Conservation (phyloP, 169 alveolate genomes). For the Plasmodium inui region DNA sequence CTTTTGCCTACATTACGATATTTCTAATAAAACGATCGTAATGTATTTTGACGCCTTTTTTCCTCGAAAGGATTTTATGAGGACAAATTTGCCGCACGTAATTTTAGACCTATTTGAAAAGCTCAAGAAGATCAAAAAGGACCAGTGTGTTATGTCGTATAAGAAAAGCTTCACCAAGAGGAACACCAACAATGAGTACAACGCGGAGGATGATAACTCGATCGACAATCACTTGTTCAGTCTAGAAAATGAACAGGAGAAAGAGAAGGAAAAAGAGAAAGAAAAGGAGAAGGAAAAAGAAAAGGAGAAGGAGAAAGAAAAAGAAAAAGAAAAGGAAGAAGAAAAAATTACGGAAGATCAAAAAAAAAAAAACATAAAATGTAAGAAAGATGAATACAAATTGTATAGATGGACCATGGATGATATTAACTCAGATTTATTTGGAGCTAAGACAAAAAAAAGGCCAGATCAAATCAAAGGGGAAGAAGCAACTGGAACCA, state of each 20-base stretch:
- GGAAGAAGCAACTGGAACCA: background rate
- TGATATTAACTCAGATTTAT: conserved; percentile 45
- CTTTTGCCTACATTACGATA: conserved; percentile 65
- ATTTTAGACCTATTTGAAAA: conserved; percentile 63
- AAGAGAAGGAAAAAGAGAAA: conserved; percentile 71
- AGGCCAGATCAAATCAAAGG: background rate
- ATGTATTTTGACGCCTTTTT: conserved; percentile 77
- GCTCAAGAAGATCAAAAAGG: conserved; percentile 69
- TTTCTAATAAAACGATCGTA: conserved; percentile 68
- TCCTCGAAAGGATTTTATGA: conserved; percentile 48
- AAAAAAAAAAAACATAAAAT: conserved; percentile 62
- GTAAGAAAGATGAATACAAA: conserved; percentile 75
- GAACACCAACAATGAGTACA: conserved; percentile 6
- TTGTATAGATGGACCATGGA: conserved; percentile 65
- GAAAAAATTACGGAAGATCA: conserved; percentile 73
- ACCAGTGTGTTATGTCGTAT: background rate
- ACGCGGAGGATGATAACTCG: conserved; percentile 34
- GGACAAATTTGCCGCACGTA: conserved; percentile 33
- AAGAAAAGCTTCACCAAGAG: conserved; percentile 24
- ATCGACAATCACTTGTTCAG: conserved; percentile 60
- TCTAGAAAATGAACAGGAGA: conserved; percentile 74
- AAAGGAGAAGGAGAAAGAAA: conserved; percentile 72
- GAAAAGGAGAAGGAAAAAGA: conserved; percentile 75
- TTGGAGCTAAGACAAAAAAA: conserved; percentile 16
- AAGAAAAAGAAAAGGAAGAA: conserved; percentile 70